Conservation (phyloP, 768 basidiomycete genomes). For the Aureoboletus auriporus region DNA sequence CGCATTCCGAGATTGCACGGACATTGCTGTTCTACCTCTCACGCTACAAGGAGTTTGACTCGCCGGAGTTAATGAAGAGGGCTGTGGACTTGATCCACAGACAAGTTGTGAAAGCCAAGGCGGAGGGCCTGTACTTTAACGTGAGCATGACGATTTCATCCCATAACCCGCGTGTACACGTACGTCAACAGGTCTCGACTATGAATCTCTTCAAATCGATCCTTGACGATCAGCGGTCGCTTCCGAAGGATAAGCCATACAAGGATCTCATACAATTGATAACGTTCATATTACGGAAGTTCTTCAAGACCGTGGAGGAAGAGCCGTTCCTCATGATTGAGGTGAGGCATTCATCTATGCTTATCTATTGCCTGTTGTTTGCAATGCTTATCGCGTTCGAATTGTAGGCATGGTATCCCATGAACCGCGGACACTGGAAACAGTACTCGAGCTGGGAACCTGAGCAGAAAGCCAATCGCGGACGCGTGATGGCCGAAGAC, state of each 20-base stretch:
- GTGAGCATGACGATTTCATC: conserved; percentile 38
- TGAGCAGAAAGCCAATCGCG: conserved; percentile 38
- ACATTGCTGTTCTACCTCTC: conserved; percentile 81
- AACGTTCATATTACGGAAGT: conserved; percentile 83
- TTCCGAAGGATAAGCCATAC: conserved; percentile 74
- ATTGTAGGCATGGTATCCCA: conserved; percentile 80
- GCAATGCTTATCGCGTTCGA: conserved; percentile 18
- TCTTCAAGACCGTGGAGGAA: conserved; percentile 88
- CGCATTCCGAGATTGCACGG: conserved; percentile 77
- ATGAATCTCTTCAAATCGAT: conserved; percentile 86
- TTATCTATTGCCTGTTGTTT: conserved; percentile 16
- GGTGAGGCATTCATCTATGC: conserved; percentile 44
- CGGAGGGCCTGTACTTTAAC: conserved; percentile 95
- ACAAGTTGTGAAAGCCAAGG: conserved; percentile 85
- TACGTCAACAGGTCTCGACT: conserved; percentile 71
- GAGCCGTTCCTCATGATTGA: conserved; percentile 88
- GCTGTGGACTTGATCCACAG: conserved; percentile 88
- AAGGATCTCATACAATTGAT: conserved; percentile 83
- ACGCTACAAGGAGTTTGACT: conserved; percentile 76
- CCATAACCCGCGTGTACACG: conserved; percentile 7
- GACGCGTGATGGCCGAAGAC: conserved; percentile 31
- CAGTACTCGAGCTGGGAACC: conserved; percentile 77
- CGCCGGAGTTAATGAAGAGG: conserved; percentile 81
- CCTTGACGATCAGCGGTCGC: conserved; percentile 71
- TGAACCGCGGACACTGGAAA: conserved; percentile 85